These are phyloP conservation scores for Pichia sp. DNA, from an alignment of 1,139 yeast species.

Conservation along the genomic window DNA sequence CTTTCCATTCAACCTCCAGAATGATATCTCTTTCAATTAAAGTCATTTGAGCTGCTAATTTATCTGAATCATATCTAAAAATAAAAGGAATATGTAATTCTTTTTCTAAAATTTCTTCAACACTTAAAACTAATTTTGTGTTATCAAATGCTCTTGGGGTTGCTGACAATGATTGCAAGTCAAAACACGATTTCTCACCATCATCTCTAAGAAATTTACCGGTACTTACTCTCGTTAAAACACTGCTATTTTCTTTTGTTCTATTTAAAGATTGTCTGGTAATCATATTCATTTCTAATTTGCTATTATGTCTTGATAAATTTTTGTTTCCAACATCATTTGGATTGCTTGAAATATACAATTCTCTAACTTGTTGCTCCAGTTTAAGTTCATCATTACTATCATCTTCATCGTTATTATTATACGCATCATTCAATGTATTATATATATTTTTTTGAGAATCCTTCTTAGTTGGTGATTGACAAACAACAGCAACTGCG, in stretches of 20 bases:
- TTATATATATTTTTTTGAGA: background rate
- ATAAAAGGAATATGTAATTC: slow-evolving; percentile 72
- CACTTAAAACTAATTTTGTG: slow-evolving; percentile 15
- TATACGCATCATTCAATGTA: slow-evolving; percentile 1
- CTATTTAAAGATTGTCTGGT: slow-evolving; percentile 3
- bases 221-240: slow-evolving; percentile 14
- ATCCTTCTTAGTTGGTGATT: slow-evolving; percentile 11
- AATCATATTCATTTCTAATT: slow-evolving; percentile 15
- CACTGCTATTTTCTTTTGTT: slow-evolving; percentile 9
- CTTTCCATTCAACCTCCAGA: slow-evolving; percentile 89
- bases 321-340: background rate
- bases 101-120: slow-evolving; percentile 35
- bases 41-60: slow-evolving; percentile 75
- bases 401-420: slow-evolving; percentile 1
- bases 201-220: slow-evolving; percentile 14
- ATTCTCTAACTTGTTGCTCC: slow-evolving; percentile 29
- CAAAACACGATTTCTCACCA: slow-evolving; percentile 22
- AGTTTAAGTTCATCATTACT: slow-evolving; percentile 26
- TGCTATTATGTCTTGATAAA: background rate
- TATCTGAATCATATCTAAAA: slow-evolving; percentile 58
- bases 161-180: slow-evolving; percentile 24
- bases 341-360: slow-evolving; percentile 20
- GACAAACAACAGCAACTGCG: slow-evolving; percentile 17
- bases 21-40: slow-evolving; percentile 79
- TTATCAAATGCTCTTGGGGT: slow-evolving; percentile 22